phyloP scores from a whole-genome alignment of 148 eudicot species.

The Silene conica region DNA sequence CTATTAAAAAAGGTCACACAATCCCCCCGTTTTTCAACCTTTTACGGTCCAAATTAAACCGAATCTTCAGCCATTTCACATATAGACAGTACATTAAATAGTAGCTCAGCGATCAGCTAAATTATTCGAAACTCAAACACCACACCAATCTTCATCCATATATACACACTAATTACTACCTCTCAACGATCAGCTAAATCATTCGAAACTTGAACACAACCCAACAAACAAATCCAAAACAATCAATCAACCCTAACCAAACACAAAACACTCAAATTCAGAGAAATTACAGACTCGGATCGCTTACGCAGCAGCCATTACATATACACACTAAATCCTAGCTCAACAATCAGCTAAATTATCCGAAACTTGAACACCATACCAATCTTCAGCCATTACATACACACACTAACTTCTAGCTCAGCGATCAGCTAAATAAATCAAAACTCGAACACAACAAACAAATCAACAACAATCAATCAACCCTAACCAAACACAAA shows the following conservation, averaged over 20 bases:
- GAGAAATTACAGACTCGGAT: too few relatives aligned
- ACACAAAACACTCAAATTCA: background rate
- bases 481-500: background rate
- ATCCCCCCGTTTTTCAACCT: background rate
- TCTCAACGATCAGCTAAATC: background rate
- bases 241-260: background rate
- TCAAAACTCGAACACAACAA: background rate
- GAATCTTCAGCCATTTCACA: background rate
- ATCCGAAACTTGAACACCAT: too few relatives aligned
- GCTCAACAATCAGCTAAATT: too few relatives aligned
- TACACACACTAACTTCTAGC: slow-evolving; percentile 5
- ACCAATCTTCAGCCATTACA: background rate
- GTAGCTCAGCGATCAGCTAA: background rate
- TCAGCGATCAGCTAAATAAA: slow-evolving; percentile 14
- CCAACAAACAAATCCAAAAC: too few relatives aligned
- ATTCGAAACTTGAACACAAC: too few relatives aligned
- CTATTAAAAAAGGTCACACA: too few relatives aligned
- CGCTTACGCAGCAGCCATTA: too few relatives aligned
- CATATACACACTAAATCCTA: too few relatives aligned
- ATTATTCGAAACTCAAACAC: too few relatives aligned
- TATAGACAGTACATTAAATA: background rate
- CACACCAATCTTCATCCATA: too few relatives aligned
- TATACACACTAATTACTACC: background rate
- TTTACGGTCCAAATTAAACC: background rate
- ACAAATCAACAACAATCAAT: background rate